Base-by-base conservation (phyloP, 768 basidiomycete genomes). In the Termitomyces sp. region DNA sequence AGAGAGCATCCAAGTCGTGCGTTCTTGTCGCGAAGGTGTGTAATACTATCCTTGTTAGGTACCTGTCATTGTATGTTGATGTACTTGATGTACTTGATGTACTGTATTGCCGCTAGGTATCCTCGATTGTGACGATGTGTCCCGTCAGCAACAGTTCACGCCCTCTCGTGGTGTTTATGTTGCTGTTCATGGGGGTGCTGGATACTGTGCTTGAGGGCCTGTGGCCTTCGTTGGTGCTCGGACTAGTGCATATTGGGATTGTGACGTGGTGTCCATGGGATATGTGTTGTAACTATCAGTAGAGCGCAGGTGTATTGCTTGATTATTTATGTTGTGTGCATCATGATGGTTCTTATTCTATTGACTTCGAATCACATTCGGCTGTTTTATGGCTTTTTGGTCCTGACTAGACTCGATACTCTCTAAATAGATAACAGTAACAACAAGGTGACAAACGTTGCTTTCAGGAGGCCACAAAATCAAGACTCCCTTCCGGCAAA, bases 21-120 rank as follows among this genome's bases (percentile, higher is more conserved):
- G 58, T 71, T 8, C 60, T 71, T 38, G 57, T 66, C 23, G 53
- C 60, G 33, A 71, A 71, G 63, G 70, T 69, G 44, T 8, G 59
- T 56, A 21, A 53, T 3, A 6, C 19, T 3, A 12, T 41, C 2
- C 28, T n/a, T 19, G 21, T 35, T 44, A 35, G 3, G 23, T 53
- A n/a, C 15, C 3, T 44, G 19, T 33, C 42, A 8, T 14, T 10
- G 14, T 44, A 30, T 44, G 52, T 6, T 53, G 40, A 53, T 10
- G 19, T 12, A 21, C 42, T 35, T n/a, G n/a, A n/a, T n/a, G n/a
- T n/a, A n/a, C n/a, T 6, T 53, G 40, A 53, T 10, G 19, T 12
- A 21, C 42, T 35, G 7, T 42, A 14, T 46, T 46, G 19, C 45
- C 21, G 6, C 37, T 40, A 67, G 66, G 64, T 65, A 21, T 57